Percentiles rank a stretch among this genome's conserved stretches.
Conservation (phyloP, 441 rosid genomes). For the Erodium moschatum region DNA sequence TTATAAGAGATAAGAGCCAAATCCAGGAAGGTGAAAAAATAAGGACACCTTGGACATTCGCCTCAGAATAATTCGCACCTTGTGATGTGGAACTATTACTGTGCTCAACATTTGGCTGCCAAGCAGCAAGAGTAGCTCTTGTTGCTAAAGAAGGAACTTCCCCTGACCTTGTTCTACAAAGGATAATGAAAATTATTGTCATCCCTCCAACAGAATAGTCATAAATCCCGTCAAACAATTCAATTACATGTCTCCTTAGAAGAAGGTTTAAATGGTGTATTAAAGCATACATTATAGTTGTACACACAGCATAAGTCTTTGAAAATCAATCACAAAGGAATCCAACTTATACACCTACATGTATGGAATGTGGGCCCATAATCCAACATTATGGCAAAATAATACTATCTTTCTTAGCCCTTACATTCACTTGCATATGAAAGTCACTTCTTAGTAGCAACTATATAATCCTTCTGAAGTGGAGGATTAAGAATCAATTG, state of each 20-base stretch:
- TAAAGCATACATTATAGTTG: not conserved
- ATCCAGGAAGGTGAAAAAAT: not conserved
- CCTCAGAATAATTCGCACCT: slow-evolving; percentile 28
- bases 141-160: slow-evolving; percentile 52
- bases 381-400: not conserved
- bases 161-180: slow-evolving; percentile 55
- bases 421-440: not conserved
- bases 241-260: slow-evolving; percentile 1
- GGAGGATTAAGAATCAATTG: too few species aligned
- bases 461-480: too few species aligned
- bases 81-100: slow-evolving; percentile 28
- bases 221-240: not conserved
- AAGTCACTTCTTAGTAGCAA: too few species aligned
- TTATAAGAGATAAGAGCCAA: not conserved
- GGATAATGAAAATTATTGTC: slow-evolving; percentile 14
- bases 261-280: not conserved
- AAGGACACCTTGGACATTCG: slow-evolving; percentile 38
- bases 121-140: slow-evolving; percentile 82
- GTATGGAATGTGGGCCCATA: slow-evolving; percentile 9
- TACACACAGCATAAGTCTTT: not conserved
- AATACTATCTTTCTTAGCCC: slow-evolving; percentile 4
- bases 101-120: slow-evolving; percentile 43
- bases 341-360: not conserved
- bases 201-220: slow-evolving; percentile 1
- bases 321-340: not conserved